Evolutionary conservation across 73 alveolate species (phyloP).

Genomic region (Blepharisma japonicum): DNA sequence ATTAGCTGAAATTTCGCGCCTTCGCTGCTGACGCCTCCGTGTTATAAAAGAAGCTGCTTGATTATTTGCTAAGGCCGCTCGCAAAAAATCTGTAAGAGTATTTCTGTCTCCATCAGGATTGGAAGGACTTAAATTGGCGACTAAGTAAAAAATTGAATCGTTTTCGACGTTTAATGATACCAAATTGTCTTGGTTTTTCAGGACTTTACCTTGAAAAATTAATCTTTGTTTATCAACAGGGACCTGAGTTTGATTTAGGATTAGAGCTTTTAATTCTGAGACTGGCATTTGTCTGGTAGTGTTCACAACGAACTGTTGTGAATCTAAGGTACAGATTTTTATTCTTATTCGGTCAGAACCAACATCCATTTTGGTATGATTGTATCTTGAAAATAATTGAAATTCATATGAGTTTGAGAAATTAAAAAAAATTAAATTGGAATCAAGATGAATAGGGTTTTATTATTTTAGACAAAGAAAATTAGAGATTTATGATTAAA

Average conservation of each 20-base stretch:
- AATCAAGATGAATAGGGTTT: too few species aligned
- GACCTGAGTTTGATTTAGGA: constrained; percentile 55
- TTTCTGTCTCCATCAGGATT: constrained; percentile 15
- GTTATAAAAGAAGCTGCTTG: constrained; percentile 28
- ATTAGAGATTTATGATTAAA: too few species aligned
- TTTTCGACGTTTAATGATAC: constrained; percentile 62
- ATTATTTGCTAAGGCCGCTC: constrained; percentile 33
- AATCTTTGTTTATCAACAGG: constrained; percentile 76
- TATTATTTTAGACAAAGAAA: too few species aligned
- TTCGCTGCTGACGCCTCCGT: constrained; percentile 59
- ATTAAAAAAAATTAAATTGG: too few species aligned
- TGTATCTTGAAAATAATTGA: too few species aligned
- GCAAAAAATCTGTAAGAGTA: constrained; percentile 28
- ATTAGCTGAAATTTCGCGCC: constrained; percentile 32
- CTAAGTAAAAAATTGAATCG: constrained; percentile 68
- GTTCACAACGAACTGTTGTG: constrained; percentile 25
- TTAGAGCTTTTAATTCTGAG: constrained; percentile 47
- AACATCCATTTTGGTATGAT: too few species aligned
- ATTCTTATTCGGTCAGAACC: too few species aligned
- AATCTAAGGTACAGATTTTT: neutral
- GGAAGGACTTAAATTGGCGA: constrained; percentile 53
- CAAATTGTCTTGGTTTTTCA: constrained; percentile 67
- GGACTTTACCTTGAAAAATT: constrained; percentile 76
- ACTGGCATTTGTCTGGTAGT: constrained; percentile 30
- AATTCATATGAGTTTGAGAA: too few species aligned